phyloP scores from a whole-genome alignment of 1,284 basidiomycete species.

The Baeospora myosura region DNA sequence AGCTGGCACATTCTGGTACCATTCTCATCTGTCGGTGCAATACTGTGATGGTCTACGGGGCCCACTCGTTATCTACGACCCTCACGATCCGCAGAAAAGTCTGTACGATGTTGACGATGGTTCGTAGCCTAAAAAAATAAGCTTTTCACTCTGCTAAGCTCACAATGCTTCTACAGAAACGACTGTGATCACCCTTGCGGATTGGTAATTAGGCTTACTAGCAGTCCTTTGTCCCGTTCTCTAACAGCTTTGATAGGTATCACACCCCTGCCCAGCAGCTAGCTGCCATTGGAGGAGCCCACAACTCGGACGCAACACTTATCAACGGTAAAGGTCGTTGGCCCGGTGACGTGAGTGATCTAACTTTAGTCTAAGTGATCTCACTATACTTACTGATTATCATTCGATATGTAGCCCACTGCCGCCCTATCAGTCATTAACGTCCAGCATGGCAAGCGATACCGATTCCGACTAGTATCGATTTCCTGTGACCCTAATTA shows the following conservation, averaged over 20 bases:
- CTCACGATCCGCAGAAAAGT: not conserved
- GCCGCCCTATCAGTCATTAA: conserved; percentile 20
- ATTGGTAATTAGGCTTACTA: conserved; percentile 26
- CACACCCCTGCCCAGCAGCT: conserved; percentile 1
- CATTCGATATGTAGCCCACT: conserved; percentile 12
- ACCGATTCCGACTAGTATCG: conserved; percentile 28
- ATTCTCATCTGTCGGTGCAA: conserved; percentile 33
- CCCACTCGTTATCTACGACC: conserved; percentile 5
- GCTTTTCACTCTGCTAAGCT: not conserved
- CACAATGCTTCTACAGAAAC: conserved; percentile 13
- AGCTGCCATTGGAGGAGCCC: not conserved
- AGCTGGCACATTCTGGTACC: conserved; percentile 25
- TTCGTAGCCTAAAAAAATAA: not conserved
- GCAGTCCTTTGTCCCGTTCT: not conserved
- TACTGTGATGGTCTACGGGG: conserved; percentile 22
- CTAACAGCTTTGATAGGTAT: conserved; percentile 17
- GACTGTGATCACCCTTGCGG: conserved; percentile 32
- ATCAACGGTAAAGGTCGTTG: conserved; percentile 26
- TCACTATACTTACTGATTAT: not conserved
- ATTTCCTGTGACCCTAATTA: conserved; percentile 28
- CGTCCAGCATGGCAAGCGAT: conserved; percentile 21
- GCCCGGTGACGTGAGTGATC: conserved; percentile 3
- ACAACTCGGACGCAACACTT: conserved; percentile 15
- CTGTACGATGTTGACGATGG: conserved; percentile 1
- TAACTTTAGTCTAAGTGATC: not conserved